Conservation (phyloP, 140 eudicot genomes). For the Erigeron philadelphicus region DNA sequence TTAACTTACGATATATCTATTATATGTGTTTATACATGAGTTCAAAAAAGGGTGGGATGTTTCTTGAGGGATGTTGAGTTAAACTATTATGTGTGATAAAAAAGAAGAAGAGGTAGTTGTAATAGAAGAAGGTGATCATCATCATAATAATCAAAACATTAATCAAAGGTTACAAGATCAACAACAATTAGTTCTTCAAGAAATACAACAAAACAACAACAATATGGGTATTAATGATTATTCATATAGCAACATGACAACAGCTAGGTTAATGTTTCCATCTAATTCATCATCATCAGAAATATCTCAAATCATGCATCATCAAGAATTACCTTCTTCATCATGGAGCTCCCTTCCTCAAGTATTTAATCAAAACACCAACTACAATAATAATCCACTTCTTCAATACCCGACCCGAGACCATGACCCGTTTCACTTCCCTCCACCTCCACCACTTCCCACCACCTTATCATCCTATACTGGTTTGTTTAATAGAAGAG, state of each 20-base stretch:
- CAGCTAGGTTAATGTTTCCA: constrained; percentile 48
- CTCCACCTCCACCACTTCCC: constrained; percentile 46
- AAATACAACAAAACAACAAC: constrained; percentile 53
- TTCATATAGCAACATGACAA: constrained; percentile 26
- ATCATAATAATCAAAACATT: background rate
- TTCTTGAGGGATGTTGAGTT: constrained; percentile 20
- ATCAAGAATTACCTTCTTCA: constrained; percentile 46
- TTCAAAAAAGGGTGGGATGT: background rate
- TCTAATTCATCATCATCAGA: constrained; percentile 45
- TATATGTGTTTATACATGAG: constrained; percentile 5
- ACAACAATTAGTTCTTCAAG: constrained; percentile 34
- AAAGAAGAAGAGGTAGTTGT: constrained; percentile 32
- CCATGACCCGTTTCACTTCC: constrained; percentile 57
- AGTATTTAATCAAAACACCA: constrained; percentile 34
- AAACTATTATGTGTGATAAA: constrained; percentile 34
- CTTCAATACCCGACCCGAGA: constrained; percentile 48
- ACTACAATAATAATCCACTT: constrained; percentile 39
- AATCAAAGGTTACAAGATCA: constrained; percentile 37
- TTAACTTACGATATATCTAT: constrained; percentile 2
- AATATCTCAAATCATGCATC: constrained; percentile 38
- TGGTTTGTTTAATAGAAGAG: constrained; percentile 61
- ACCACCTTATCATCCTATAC: constrained; percentile 52
- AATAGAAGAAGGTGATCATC: constrained; percentile 24
- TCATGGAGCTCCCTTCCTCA: constrained; percentile 67
- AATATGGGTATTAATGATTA: constrained; percentile 44